Evolutionary conservation across 1,284 basidiomycete genomes (phyloP).

Genomic region (Sanguinoderma infundibulare): DNA sequence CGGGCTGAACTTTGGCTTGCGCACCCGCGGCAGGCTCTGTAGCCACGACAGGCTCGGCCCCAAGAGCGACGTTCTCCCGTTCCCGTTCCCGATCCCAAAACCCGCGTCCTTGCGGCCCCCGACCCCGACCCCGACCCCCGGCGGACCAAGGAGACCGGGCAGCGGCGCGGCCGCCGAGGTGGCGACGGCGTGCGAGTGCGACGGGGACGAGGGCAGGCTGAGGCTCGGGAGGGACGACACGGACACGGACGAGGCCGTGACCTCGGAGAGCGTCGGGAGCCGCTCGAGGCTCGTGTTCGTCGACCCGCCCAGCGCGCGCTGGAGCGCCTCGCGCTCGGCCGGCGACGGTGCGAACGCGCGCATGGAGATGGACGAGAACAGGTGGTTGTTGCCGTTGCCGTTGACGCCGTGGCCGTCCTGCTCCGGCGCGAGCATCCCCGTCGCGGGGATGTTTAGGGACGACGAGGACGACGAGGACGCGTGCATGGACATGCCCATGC

Average conservation of each 20-base stretch:
- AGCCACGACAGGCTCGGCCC: constrained; percentile 37
- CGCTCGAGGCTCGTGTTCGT: constrained; percentile 74
- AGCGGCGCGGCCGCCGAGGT: constrained; percentile 14
- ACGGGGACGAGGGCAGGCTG: constrained; percentile 66
- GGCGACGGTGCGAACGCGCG: constrained; percentile 84
- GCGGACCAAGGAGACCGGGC: constrained; percentile 4
- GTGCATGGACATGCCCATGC: not conserved
- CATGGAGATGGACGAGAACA: constrained; percentile 44
- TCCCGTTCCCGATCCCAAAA: constrained; percentile 13
- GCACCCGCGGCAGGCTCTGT: constrained; percentile 33
- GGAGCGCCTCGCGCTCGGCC: constrained; percentile 78
- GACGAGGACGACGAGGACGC: too few species aligned
- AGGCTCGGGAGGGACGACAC: constrained; percentile 33
- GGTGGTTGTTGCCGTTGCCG: not conserved
- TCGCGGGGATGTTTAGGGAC: constrained; percentile 17
- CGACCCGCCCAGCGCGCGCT: constrained; percentile 69
- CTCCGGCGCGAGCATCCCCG: not conserved
- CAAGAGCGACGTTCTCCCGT: constrained; percentile 27
- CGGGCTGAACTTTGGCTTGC: constrained; percentile 42
- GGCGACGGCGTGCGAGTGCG: constrained; percentile 46
- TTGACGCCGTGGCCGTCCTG: not conserved
- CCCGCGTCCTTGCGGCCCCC: not conserved
- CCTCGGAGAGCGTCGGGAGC: constrained; percentile 72
- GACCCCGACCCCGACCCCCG: constrained; percentile 1
- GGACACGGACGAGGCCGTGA: too few species aligned